Percentiles rank a stretch among this genome's conserved stretches.
Evolutionary conservation across 2,329 filamentous ascomycete species (phyloP).

Genomic region (Pseudohalonectria lignicola): DNA sequence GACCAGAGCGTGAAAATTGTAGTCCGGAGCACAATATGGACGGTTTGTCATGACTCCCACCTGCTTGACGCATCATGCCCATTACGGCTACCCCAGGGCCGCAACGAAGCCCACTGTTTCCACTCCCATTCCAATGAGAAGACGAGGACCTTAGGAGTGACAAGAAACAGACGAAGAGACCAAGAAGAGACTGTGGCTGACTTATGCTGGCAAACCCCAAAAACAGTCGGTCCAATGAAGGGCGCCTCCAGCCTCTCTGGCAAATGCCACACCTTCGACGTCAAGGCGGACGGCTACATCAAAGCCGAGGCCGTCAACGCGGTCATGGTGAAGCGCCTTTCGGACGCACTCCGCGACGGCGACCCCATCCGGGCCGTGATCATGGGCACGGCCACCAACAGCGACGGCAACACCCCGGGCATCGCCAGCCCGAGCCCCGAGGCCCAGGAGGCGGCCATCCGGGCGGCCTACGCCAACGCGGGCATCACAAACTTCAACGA

Average conservation of each 20-base stretch:
- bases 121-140: too few species aligned
- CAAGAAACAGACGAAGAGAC: too few species aligned
- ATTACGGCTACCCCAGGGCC: too few species aligned
- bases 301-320: conserved; percentile 34
- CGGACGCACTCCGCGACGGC: conserved; percentile 23
- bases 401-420: conserved; percentile 9
- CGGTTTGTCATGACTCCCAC: too few species aligned
- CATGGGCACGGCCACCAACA: conserved; percentile 10
- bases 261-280: conserved; percentile 22
- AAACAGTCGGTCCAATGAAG: too few species aligned
- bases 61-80: too few species aligned
- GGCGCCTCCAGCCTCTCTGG: conserved; percentile 2
- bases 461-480: conserved; percentile 7
- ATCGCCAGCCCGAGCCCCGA: conserved; percentile 12
- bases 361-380: conserved; percentile 20
- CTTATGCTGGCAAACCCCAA: too few species aligned
- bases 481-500: conserved; percentile 4
- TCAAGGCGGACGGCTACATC: conserved; percentile 32
- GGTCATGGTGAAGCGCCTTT: conserved; percentile 31
- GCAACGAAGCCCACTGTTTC: too few species aligned
- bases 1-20: too few species aligned
- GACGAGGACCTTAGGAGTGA: too few species aligned
- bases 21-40: too few species aligned
- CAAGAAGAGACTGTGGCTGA: too few species aligned
- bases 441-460: conserved; percentile 13